Evolutionary conservation across 768 basidiomycete species (phyloP), one percentile per base, ranked within the genome.

Genomic region (Hydnomerulius pinastri): DNA sequence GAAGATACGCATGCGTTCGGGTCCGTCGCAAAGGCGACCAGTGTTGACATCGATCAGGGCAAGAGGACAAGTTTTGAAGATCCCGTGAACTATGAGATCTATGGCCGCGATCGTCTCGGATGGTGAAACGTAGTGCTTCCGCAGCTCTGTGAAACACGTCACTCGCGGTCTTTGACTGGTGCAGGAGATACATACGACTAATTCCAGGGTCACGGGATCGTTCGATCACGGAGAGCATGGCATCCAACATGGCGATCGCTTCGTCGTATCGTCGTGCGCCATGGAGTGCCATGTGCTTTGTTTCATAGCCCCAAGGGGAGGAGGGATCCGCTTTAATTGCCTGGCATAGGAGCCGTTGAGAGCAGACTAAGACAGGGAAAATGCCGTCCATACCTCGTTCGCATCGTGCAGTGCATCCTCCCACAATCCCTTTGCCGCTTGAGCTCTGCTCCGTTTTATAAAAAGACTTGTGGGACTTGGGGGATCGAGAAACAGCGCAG

Each of bases 181-280:
- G 33, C 33, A 13, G 33, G 33, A 35, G 33, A 13, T 12, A 35
- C 33, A 35, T 35, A 35, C 20, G 39, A 41, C 39, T 41, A 4
- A 21, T 41, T 41, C 20, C 20, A 23, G 28, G 23, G 35, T 47
- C 27, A 24, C 20, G 8, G 15, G 52, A 37, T 3, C 3, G 53
- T 36, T 28, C 43, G 11, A 33, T 25, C 37, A 20, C 24, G 12
- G 51, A 44, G 21, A 21, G 11, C 47, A 44, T 42, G 10, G 13
- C 23, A 13, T 24, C n/a, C 0, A 45, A 30, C 11, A 38, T 10
- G 18, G 6, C 32, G 15, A 11, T 20, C 24, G 37, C 38, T 18
- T 56, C 47, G 12, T 49, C 43, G 25, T 43, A 33, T 17, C 38
- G 51, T 24, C 10, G 57, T 69, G 2, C 68, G 17, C 52, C 46